Evolutionary conservation across 2,329 filamentous ascomycete species (phyloP).

Genomic region (Hypoxylon sp.): DNA sequence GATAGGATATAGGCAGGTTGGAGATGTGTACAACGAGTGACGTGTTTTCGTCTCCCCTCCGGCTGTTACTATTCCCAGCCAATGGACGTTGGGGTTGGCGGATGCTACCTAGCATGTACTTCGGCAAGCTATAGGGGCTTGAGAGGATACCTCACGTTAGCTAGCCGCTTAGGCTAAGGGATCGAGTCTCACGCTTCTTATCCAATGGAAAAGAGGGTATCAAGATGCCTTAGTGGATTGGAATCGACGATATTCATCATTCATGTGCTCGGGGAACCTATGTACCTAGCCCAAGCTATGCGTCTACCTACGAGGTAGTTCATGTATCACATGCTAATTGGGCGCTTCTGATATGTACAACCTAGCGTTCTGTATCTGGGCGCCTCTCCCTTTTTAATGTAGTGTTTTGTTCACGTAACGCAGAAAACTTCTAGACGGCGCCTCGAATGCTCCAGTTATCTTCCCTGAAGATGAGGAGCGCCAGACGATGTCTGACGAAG

Average conservation of each 20-base stretch:
- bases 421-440: conserved; percentile 34
- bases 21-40: neutral
- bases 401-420: neutral
- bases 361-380: neutral
- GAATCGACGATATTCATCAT: no score
- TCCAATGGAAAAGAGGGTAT: no score
- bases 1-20: neutral
- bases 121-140: neutral
- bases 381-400: no score
- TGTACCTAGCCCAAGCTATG: neutral
- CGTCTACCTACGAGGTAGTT: neutral
- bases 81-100: neutral
- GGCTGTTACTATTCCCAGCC: neutral
- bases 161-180: no score
- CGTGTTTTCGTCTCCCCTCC: neutral
- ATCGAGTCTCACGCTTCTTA: no score
- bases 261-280: neutral
- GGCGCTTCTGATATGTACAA: neutral
- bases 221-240: no score
- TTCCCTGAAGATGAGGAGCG: conserved; percentile 85
- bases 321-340: neutral
- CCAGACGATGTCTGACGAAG: conserved; percentile 84
- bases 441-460: conserved; percentile 72
- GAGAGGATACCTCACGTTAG: no score
- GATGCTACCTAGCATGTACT: neutral